These are phyloP conservation scores for Thalassiosira livingstoniorum DNA, from an alignment of 352 stramenopile species.

Conservation along the genomic window DNA sequence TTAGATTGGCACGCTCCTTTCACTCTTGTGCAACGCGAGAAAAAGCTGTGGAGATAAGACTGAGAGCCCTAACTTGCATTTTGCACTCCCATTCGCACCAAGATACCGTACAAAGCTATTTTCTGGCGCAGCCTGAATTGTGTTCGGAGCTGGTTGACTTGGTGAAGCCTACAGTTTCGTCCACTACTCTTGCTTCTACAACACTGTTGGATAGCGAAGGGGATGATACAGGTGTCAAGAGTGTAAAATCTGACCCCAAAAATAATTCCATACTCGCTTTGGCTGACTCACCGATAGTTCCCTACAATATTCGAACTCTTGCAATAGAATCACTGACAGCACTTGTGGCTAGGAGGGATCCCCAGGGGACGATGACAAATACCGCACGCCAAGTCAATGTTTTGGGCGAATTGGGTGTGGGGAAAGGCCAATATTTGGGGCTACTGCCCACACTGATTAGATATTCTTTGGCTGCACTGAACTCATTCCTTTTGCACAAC, in stretches of 20 bases:
- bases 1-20: slow-evolving; percentile 79
- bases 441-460: slow-evolving; percentile 83
- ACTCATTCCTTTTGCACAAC: slow-evolving; percentile 64
- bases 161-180: slow-evolving; percentile 74
- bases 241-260: neutral
- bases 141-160: slow-evolving; percentile 84
- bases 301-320: slow-evolving; percentile 70
- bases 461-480: slow-evolving; percentile 79
- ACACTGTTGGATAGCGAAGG: neutral
- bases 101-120: slow-evolving; percentile 78
- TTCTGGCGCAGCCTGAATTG: slow-evolving; percentile 84
- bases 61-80: slow-evolving; percentile 73
- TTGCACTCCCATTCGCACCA: slow-evolving; percentile 71
- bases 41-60: slow-evolving; percentile 62
- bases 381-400: slow-evolving; percentile 79
- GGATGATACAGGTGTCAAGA: neutral
- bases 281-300: slow-evolving; percentile 66
- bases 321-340: slow-evolving; percentile 80
- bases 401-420: slow-evolving; percentile 81
- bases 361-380: slow-evolving; percentile 59
- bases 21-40: slow-evolving; percentile 53
- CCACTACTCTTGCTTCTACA: slow-evolving; percentile 31
- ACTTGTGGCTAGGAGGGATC: slow-evolving; percentile 75
- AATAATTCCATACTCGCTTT: slow-evolving; percentile 52
- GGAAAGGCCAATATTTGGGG: slow-evolving; percentile 83